Conservation (phyloP, 176 grass and related monocot genomes). For the Pontederia crassipes region DNA sequence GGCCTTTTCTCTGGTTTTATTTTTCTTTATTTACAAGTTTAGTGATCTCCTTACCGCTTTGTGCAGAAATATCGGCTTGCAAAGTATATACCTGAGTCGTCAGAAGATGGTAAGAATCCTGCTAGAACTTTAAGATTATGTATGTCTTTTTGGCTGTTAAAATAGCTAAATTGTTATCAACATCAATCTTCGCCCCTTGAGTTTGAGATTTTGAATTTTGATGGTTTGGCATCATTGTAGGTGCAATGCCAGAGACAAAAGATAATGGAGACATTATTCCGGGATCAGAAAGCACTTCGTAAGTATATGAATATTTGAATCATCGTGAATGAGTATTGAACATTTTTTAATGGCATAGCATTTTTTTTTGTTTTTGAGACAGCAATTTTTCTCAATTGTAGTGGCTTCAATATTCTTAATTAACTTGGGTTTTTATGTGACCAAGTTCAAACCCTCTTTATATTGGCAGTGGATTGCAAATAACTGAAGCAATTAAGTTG, state of each 20-base stretch:
- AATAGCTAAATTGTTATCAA: not conserved
- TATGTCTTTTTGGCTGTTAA: not conserved
- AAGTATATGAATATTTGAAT: slow-evolving; percentile 22
- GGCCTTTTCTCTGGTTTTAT: slow-evolving; percentile 15
- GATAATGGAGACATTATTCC: slow-evolving; percentile 33
- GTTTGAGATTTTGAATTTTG: not conserved
- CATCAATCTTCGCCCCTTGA: not conserved
- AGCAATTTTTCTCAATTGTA: not conserved
- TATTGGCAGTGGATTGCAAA: slow-evolving; percentile 37
- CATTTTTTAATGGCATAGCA: not conserved
- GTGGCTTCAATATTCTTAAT: not conserved
- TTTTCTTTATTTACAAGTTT: not conserved
- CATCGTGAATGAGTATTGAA: not conserved
- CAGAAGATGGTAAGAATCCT: slow-evolving; percentile 56
- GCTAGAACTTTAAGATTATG: not conserved
- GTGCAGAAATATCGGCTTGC: slow-evolving; percentile 94
- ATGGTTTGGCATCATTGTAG: slow-evolving; percentile 18
- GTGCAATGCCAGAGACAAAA: slow-evolving; percentile 35
- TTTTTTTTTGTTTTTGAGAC: not conserved
- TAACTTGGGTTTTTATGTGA: not conserved
- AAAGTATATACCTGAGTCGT: slow-evolving; percentile 82
- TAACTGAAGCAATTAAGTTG: slow-evolving; percentile 48
- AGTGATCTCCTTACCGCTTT: slow-evolving; percentile 1
- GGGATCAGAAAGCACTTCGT: slow-evolving; percentile 42
- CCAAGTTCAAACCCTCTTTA: not conserved